A percentile compares a stretch with the other conserved stretches of the same genome.
These are phyloP conservation scores for Colletotrichum neosansevieriae DNA, from an alignment of 2,329 filamentous ascomycete species.

Conservation along the genomic window DNA sequence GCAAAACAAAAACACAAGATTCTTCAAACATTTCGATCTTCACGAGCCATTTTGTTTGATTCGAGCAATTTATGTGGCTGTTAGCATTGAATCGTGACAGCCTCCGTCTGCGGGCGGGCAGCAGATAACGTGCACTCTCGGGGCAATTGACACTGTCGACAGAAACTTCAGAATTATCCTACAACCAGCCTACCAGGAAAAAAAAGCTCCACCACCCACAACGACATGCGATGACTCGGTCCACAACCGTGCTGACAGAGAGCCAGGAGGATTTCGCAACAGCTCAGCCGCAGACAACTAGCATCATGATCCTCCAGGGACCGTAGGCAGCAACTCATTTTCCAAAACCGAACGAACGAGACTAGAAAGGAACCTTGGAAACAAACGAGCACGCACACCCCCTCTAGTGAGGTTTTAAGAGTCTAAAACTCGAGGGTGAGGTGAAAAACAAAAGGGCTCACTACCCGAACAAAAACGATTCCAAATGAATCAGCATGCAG, in stretches of 20 bases:
- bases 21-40: background rate
- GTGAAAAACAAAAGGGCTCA: background rate
- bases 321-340: constrained; percentile 23
- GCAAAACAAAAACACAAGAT: constrained; percentile 21
- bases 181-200: constrained; percentile 1
- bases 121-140: constrained; percentile 9
- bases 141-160: constrained; percentile 27
- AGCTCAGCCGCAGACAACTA: constrained; percentile 33
- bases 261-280: constrained; percentile 22
- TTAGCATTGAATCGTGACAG: constrained; percentile 19
- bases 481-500: constrained; percentile 34
- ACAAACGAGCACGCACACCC: no score
- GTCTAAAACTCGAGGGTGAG: background rate
- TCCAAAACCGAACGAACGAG: background rate
- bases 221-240: constrained; percentile 27
- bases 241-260: constrained; percentile 30
- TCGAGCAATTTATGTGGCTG: constrained; percentile 24
- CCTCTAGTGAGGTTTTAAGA: constrained; percentile 26
- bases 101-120: background rate
- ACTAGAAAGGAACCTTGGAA: no score
- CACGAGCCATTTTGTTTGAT: background rate
- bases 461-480: background rate
- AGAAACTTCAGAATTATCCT: constrained; percentile 28
- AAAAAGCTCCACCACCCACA: constrained; percentile 27
- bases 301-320: constrained; percentile 36